phyloP scores from a whole-genome alignment of 2,329 filamentous ascomycete species.

The Macroventuria anomochaeta region DNA sequence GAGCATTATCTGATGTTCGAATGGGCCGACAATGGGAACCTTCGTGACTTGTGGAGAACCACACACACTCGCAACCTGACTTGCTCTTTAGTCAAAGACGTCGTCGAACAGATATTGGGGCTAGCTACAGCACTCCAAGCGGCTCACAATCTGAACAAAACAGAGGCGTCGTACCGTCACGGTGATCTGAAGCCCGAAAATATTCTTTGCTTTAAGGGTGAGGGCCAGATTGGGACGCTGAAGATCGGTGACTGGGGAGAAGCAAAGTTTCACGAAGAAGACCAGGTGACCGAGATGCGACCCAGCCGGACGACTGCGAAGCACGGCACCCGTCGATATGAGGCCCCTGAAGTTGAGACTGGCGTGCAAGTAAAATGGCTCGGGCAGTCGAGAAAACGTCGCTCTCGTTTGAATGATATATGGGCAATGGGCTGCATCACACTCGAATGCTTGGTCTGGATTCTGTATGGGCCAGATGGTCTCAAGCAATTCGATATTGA shows the following conservation, averaged over 20 bases:
- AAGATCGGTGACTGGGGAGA: constrained; percentile 1
- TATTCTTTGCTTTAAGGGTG: constrained; percentile 39
- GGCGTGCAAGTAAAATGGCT: neutral
- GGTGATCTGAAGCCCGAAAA: constrained; percentile 50
- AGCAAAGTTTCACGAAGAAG: neutral
- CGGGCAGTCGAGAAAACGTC: neutral
- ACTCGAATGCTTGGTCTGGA: constrained; percentile 30
- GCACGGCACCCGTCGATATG: neutral
- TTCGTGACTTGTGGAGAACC: neutral
- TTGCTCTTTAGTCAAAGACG: neutral
- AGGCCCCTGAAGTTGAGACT: neutral
- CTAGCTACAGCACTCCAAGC: neutral
- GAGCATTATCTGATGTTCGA: neutral
- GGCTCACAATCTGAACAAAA: neutral
- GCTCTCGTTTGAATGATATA: constrained; percentile 32
- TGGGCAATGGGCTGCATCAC: constrained; percentile 35
- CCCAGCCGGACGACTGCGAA: neutral
- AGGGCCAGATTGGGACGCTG: neutral
- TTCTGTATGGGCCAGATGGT: constrained; percentile 21
- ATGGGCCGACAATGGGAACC: neutral
- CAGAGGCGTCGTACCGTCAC: constrained; percentile 28
- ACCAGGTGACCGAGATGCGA: neutral
- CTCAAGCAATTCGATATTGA: neutral
- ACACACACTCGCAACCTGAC: neutral
- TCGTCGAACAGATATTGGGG: neutral